phyloP scores from a whole-genome alignment of 176 grass and related monocot species.

The Zizania latifolia region DNA sequence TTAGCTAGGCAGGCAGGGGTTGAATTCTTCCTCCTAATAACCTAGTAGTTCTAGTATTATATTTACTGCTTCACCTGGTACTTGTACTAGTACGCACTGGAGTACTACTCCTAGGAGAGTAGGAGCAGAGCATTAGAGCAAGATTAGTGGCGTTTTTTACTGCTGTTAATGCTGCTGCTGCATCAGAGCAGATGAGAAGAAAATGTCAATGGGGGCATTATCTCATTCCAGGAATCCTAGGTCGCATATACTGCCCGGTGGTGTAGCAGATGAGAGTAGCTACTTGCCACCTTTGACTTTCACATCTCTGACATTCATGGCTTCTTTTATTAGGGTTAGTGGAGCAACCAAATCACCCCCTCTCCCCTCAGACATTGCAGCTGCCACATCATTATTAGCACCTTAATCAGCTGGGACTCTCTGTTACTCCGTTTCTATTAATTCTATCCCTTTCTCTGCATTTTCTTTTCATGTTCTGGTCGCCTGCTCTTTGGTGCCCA shows the following conservation, averaged over 20 bases:
- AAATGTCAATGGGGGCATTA: neutral
- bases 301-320: neutral
- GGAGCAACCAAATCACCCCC: neutral
- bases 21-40: too few species aligned
- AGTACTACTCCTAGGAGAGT: neutral
- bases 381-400: too few species aligned
- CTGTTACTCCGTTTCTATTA: too few species aligned
- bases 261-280: neutral
- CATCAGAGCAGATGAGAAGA: neutral
- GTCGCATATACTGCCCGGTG: neutral
- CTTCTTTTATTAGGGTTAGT: neutral
- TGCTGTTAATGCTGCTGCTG: neutral
- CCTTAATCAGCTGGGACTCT: too few species aligned
- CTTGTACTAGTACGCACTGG: neutral
- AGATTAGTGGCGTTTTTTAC: too few species aligned
- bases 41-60: too few species aligned
- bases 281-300: constrained; percentile 10
- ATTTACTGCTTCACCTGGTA: constrained; percentile 1
- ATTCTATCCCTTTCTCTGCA: too few species aligned
- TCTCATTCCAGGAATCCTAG: constrained; percentile 18
- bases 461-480: too few species aligned
- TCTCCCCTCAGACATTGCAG: too few species aligned
- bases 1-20: too few species aligned
- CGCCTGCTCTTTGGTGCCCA: too few species aligned
- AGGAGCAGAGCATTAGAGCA: neutral